Percentiles rank a stretch among this genome's conserved stretches.
Conservation (phyloP, 2,329 filamentous ascomycete genomes). For the Aspergillus sp. region DNA sequence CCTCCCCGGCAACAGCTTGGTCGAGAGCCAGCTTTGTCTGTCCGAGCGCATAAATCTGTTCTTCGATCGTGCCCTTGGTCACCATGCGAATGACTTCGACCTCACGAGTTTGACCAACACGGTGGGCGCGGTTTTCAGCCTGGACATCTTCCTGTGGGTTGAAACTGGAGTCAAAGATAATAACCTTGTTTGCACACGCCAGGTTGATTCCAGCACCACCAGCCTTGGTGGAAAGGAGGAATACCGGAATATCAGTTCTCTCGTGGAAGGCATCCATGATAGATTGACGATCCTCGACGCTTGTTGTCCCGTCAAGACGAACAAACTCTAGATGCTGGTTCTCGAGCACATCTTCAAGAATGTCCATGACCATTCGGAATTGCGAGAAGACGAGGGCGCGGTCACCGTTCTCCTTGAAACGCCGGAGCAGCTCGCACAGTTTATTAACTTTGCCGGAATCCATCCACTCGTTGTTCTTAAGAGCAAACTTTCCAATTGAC, state of each 20-base stretch:
- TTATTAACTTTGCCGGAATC: slow-evolving; percentile 82
- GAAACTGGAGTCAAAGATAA: slow-evolving; percentile 96
- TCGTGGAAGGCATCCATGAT: slow-evolving; percentile 85
- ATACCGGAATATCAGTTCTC: slow-evolving; percentile 77
- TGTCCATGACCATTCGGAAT: slow-evolving; percentile 88
- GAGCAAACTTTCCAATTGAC: slow-evolving; percentile 55
- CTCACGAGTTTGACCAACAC: slow-evolving; percentile 84
- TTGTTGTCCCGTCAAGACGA: slow-evolving; percentile 81
- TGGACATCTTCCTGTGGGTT: slow-evolving; percentile 99
- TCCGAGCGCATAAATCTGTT: slow-evolving; percentile 87
- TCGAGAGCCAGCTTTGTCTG: slow-evolving; percentile 92
- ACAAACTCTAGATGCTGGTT: slow-evolving; percentile 73
- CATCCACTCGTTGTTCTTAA: slow-evolving; percentile 65
- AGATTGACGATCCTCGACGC: slow-evolving; percentile 78
- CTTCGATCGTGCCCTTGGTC: slow-evolving; percentile 79
- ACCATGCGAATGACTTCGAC: slow-evolving; percentile 90
- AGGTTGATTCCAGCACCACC: slow-evolving; percentile 97
- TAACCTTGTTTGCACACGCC: slow-evolving; percentile 92
- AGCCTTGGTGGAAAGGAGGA: slow-evolving; percentile 88
- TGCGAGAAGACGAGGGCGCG: slow-evolving; percentile 89
- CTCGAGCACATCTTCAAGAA: slow-evolving; percentile 79
- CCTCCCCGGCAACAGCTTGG: slow-evolving; percentile 65
- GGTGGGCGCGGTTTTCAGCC: slow-evolving; percentile 93
- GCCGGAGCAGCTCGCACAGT: slow-evolving; percentile 70
- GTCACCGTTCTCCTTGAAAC: slow-evolving; percentile 78